phyloP scores from a whole-genome alignment of 2,329 filamentous ascomycete species.

The Gaeumannomyces tritici region DNA sequence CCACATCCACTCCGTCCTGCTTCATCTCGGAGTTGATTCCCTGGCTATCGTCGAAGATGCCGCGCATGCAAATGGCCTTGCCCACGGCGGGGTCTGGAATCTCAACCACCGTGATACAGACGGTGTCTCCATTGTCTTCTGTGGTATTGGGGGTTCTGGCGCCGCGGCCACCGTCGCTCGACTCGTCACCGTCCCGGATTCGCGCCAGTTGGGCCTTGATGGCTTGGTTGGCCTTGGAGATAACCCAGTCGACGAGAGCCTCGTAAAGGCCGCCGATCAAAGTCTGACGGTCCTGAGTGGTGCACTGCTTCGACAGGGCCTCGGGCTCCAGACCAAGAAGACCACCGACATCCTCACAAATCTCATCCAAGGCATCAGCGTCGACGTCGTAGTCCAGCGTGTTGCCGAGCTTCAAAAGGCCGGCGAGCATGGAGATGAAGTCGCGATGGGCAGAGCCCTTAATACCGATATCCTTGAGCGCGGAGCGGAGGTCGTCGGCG shows the following conservation, averaged over 20 bases:
- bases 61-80: conserved; percentile 81
- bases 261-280: conserved; percentile 86
- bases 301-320: conserved; percentile 66
- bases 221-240: conserved; percentile 76
- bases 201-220: conserved; percentile 67
- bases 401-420: conserved; percentile 84
- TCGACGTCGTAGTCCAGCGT: conserved; percentile 79
- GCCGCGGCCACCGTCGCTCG: conserved; percentile 49
- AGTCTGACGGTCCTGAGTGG: conserved; percentile 73
- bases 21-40: conserved; percentile 98
- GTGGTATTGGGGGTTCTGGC: conserved; percentile 55
- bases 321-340: conserved; percentile 83
- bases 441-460: conserved; percentile 76
- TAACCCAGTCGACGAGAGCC: conserved; percentile 88
- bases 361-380: conserved; percentile 69
- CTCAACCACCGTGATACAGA: conserved; percentile 82
- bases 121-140: conserved; percentile 71
- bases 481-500: conserved; percentile 83
- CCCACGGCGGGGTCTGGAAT: conserved; percentile 71
- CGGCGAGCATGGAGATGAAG: conserved; percentile 77
- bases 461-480: conserved; percentile 86
- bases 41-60: conserved; percentile 82
- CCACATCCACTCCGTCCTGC: conserved; percentile 77
- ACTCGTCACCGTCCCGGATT: conserved; percentile 57
- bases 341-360: conserved; percentile 83